Percentiles rank a stretch among this genome's conserved stretches.
These are phyloP conservation scores for Candida pini DNA, from an alignment of 805 yeast genomes.

Conservation along the genomic window DNA sequence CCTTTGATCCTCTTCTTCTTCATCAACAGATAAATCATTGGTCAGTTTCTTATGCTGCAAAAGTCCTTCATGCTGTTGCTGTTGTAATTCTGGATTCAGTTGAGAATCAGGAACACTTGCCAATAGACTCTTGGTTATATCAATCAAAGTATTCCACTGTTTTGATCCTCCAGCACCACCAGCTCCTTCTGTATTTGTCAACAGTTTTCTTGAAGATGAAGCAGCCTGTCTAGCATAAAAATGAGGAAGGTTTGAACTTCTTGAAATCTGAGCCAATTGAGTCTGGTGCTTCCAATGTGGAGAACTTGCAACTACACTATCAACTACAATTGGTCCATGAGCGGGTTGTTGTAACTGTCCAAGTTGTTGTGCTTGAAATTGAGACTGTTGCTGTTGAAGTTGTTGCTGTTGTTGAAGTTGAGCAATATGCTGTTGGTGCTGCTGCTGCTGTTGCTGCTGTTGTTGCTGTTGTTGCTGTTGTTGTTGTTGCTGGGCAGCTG, in stretches of 20 bases:
- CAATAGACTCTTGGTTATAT: slow-evolving; percentile 33
- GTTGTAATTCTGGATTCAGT: slow-evolving; percentile 18
- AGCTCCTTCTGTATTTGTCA: slow-evolving; percentile 32
- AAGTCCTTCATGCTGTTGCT: slow-evolving; percentile 31
- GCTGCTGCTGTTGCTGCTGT: slow-evolving; percentile 23
- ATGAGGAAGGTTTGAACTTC: slow-evolving; percentile 66
- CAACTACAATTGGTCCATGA: slow-evolving; percentile 26
- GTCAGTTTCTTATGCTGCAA: slow-evolving; percentile 32
- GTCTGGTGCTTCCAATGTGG: slow-evolving; percentile 75
- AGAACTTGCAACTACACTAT: slow-evolving; percentile 31
- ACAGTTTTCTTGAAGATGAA: slow-evolving; percentile 46
- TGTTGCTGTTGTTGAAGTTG: slow-evolving; percentile 25
- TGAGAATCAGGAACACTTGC: slow-evolving; percentile 28
- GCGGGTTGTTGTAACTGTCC: slow-evolving; percentile 23
- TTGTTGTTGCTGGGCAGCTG: slow-evolving; percentile 20
- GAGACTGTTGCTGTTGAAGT: slow-evolving; percentile 12
- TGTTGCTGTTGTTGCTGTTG: slow-evolving; percentile 13
- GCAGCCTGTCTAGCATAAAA: slow-evolving; percentile 84
- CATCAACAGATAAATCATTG: slow-evolving; percentile 35
- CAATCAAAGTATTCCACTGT: slow-evolving; percentile 31
- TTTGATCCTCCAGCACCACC: too few species aligned
- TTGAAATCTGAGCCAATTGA: slow-evolving; percentile 65
- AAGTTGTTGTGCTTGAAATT: slow-evolving; percentile 11
- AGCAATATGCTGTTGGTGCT: slow-evolving; percentile 28
- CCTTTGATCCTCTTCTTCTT: slow-evolving; percentile 63